Evolutionary conservation across 2,329 filamentous ascomycete genomes (phyloP), one percentile per base, ranked within the genome.

Genomic region (Fusarium praegraminearum): DNA sequence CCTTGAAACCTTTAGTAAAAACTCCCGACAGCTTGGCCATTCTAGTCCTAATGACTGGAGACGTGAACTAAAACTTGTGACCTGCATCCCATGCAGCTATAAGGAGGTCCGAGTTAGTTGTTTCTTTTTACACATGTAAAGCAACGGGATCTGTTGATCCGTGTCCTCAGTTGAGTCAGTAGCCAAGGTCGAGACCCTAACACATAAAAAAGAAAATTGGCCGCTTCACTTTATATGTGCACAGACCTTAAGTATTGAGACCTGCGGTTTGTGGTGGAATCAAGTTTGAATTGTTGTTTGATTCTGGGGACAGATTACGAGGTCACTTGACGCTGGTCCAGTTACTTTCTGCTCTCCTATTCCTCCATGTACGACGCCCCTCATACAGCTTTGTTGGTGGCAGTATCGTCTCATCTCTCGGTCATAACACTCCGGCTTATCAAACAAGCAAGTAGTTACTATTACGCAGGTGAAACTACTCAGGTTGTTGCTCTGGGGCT

Each of bases 21-120:
- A 63, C 67, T 40, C 51, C 72, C 72, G 71, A 60, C 71, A 59
- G 60, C 51, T 62, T 61, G 35, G 57, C 62, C 51, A 38, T 54
- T 69, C 28, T 43, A 44, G 41, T n/a, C 18, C 36, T 24, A 51
- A 26, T 26, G n/a, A 51, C 38, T 28, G 36, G n/a, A 28, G 50
- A 43, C 55, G 47, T 30, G 44, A 57, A 24, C 45, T 18, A 50
- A 52, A 52, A 53, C 45, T 24, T 51, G 59, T 44, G 54, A 61
- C 50, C 44, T 44, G 26, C 55, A 33, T 32, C 52, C 55, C 54
- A 50, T 57, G 64, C 60, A 66, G 43, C 45, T 43, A 35, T 51
- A 47, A 15, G 24, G 35, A 49, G 43, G 53, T 32, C 26, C n/a
- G 18, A 59, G 40, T 24, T 22, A 11, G 15, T 18, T 51, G 18